Base-by-base conservation (phyloP, 139 green algal species). In the Mesotaenium endlicherianum region DNA sequence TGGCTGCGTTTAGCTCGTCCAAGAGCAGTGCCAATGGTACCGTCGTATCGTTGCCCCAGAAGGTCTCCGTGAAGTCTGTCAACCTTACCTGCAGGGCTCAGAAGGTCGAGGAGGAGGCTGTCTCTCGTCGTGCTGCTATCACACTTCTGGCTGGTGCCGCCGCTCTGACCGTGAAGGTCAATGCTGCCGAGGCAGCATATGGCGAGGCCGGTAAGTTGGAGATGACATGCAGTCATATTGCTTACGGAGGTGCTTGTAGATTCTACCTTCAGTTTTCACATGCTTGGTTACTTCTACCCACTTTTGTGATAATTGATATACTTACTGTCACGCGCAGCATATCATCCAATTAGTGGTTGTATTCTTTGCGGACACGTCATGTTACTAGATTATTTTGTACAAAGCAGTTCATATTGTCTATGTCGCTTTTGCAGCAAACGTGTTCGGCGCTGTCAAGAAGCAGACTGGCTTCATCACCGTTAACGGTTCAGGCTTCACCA, bases 401-500 rank as follows among this genome's bases (percentile, higher is more conserved):
- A 59, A 59, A 59, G 49, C 49, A 59, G 49, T 30, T 30, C 49
- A 59, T 14, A 59, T n/a, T n/a, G n/a, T n/a, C n/a, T n/a, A n/a
- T n/a, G n/a, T n/a, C n/a, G n/a, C 57, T 30, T 68, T 75, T 5
- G 70, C 47, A 72, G 82, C 83, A 58, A 88, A 88, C 77, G 59
- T 88, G 17, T 88, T 88, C 53, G 83, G 64, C 26, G 38, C 26
- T 17, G 58, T 26, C n/a, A 85, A 50, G 30, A 80, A 77, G 38
- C n/a, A 82, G 20, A 88, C 83, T 6, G 83, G 94, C 77, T 98
- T 97, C 87, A 84, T 97, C 40, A 91, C 93, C 30, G 99, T 97
- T 90, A 87, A 91, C 60, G 96, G 96, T 30, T 94, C 97, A 40
- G 95, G 93, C 88, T 99, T 96, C 88, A 87, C 92, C 1, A 38